Evolutionary conservation across 2,329 filamentous ascomycete species (phyloP), one percentile per base, ranked within the genome.

Genomic region (Alternaria postmessia): DNA sequence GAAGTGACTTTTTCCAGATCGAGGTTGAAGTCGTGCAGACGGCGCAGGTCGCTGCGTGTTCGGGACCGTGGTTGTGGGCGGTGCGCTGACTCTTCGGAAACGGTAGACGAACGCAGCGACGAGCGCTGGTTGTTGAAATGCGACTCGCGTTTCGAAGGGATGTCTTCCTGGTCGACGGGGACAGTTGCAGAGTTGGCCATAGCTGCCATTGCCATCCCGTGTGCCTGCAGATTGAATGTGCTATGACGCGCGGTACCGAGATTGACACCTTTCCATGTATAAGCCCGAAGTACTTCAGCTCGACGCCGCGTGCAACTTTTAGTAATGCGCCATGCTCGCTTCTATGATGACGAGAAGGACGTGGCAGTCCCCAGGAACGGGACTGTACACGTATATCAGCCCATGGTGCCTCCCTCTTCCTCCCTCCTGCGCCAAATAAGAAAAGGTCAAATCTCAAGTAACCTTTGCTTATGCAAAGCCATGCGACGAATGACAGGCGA

Each of bases 91-190:
- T 57, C 59, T 22, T 57, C 59, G 14, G 62, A 70, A 22, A 52
- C 41, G 8, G 55, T 46, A 7, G 53, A 62, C 52, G 68, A 71
- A 46, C 61, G 72, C 47, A 68, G 54, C 4, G 74, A 76, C 4
- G 76, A 77, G 63, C 75, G 75, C 63, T 78, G 75, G 53, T 75
- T 71, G 64, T 72, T 73, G 66, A 72, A 78, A 60, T 77, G 71
- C 42, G 61, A 67, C 8, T 73, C 66, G 65, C 74, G 73, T 57
- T 61, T 66, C 14, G 66, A 65, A 6, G 46, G 47, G 8, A 65
- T 57, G 22, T 68, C 67, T 34, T 75, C 69, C 32, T 75, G 71
- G 44, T 39, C 46, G 22, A n/a, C 0, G 36, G n/a, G 7, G 36
- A 8, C 11, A 12, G 28, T 5, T 39, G 42, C 52, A 34, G 56